These are phyloP conservation scores for Sporothrix protearum DNA, from an alignment of 2,329 filamentous ascomycete genomes.

Conservation along the genomic window DNA sequence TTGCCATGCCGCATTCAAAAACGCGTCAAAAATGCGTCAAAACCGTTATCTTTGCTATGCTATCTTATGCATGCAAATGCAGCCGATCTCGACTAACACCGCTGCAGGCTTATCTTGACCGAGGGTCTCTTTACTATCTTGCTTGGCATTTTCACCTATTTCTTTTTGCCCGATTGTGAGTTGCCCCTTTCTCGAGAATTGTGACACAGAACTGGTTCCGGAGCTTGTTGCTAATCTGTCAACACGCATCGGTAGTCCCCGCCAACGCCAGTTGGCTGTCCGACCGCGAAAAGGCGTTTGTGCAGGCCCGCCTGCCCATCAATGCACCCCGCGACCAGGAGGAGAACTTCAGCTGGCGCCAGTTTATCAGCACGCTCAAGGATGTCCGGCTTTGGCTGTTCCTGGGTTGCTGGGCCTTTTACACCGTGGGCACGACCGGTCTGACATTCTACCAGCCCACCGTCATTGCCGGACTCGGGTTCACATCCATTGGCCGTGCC, in stretches of 20 bases:
- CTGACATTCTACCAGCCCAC: conserved; percentile 43
- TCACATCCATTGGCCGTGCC: conserved; percentile 40
- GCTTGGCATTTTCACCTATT: conserved; percentile 47
- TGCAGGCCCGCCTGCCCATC: conserved; percentile 34
- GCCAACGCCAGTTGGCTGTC: conserved; percentile 44
- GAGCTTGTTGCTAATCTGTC: not conserved
- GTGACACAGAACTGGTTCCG: not conserved
- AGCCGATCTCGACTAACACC: not conserved
- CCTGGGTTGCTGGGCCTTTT: conserved; percentile 45
- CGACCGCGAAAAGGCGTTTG: conserved; percentile 45
- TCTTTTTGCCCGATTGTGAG: conserved; percentile 52
- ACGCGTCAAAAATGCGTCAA: too few species aligned
- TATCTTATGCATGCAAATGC: too few species aligned
- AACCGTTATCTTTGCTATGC: not conserved
- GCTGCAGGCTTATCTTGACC: conserved; percentile 36
- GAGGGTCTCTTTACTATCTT: conserved; percentile 48
- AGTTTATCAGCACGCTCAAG: conserved; percentile 40
- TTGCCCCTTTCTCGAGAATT: not conserved
- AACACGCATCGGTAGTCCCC: conserved; percentile 36
- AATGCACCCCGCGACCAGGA: conserved; percentile 43
- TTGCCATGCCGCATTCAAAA: not conserved
- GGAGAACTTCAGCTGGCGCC: conserved; percentile 39
- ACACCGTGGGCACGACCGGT: conserved; percentile 45
- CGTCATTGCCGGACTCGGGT: conserved; percentile 35
- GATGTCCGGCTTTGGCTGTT: conserved; percentile 45